Evolutionary conservation across 169 alveolate species (phyloP).

Genomic region (Plasmodium billcollinsi): DNA sequence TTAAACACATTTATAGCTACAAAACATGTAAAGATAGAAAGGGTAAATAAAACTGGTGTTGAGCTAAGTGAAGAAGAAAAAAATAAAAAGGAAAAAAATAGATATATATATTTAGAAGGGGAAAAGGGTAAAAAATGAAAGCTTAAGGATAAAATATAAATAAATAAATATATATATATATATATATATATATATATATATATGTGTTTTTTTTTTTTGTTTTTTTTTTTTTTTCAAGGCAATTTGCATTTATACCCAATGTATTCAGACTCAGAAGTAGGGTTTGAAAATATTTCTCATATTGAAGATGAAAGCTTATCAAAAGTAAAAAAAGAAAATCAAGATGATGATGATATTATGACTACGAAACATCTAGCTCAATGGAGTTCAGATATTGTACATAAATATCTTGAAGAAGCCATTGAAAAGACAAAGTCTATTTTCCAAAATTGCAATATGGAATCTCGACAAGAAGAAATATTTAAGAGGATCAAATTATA

Average conservation of each 20-base stretch:
- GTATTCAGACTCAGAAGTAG: constrained; percentile 69
- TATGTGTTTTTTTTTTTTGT: background rate
- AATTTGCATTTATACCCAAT: constrained; percentile 47
- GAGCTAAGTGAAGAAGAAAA: constrained; percentile 31
- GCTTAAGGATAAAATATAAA: background rate
- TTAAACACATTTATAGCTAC: constrained; percentile 31
- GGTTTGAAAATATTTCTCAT: constrained; percentile 59
- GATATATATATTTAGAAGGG: constrained; percentile 58
- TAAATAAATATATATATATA: background rate
- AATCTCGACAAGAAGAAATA: constrained; percentile 58
- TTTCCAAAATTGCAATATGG: constrained; percentile 28
- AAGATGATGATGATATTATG: constrained; percentile 74
- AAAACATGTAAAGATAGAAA: constrained; percentile 54
- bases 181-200: background rate
- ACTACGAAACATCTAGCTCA: constrained; percentile 71
- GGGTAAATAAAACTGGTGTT: constrained; percentile 22
- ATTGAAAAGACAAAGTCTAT: constrained; percentile 40
- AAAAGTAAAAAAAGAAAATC: constrained; percentile 75
- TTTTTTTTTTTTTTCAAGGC: constrained; percentile 15
- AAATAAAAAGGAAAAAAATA: constrained; percentile 16
- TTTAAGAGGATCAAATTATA: constrained; percentile 42
- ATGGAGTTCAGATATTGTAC: constrained; percentile 76
- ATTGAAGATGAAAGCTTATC: constrained; percentile 69
- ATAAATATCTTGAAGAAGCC: constrained; percentile 73
- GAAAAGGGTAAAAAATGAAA: constrained; percentile 33